Conservation (phyloP, 139 green algal genomes). For the Closterium sp. region DNA sequence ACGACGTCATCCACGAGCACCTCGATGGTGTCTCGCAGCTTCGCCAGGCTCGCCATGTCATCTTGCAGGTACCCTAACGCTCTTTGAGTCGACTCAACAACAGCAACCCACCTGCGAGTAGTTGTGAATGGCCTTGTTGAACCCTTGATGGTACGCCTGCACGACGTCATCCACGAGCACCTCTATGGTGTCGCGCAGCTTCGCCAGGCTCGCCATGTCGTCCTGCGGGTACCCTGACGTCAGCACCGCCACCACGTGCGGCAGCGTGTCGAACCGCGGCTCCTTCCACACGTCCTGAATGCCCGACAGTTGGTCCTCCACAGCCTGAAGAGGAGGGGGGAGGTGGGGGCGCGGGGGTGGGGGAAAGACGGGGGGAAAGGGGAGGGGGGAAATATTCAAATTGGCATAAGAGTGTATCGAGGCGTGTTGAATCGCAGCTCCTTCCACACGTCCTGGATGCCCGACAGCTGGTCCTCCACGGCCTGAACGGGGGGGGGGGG, state of each 20-base stretch:
- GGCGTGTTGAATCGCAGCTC: not conserved
- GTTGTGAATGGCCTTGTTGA: constrained; percentile 54
- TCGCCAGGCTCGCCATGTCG: constrained; percentile 3
- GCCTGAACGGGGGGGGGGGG: not conserved
- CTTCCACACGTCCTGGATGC: constrained; percentile 41
- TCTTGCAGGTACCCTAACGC: constrained; percentile 15
- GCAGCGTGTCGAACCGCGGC: constrained; percentile 47
- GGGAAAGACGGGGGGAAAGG: no score
- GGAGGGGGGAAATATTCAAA: no score
- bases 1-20: no score
- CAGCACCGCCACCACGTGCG: constrained; percentile 52
- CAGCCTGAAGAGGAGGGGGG: not conserved
- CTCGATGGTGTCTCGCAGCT: constrained; percentile 46
- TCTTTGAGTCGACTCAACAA: no score
- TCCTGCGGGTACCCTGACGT: constrained; percentile 27
- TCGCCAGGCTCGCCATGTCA: constrained; percentile 4
- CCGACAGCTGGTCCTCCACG: constrained; percentile 38
- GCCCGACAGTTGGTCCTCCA: constrained; percentile 37
- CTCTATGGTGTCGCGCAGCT: constrained; percentile 45
- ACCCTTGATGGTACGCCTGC: constrained; percentile 40
- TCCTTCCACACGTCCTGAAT: constrained; percentile 41
- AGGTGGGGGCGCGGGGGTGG: no score
- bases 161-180: constrained; percentile 50
- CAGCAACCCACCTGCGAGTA: constrained; percentile 44
- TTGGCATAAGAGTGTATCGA: no score